Evolutionary conservation across 1,139 yeast genomes (phyloP).

Genomic region (Suhomyces taliae): DNA sequence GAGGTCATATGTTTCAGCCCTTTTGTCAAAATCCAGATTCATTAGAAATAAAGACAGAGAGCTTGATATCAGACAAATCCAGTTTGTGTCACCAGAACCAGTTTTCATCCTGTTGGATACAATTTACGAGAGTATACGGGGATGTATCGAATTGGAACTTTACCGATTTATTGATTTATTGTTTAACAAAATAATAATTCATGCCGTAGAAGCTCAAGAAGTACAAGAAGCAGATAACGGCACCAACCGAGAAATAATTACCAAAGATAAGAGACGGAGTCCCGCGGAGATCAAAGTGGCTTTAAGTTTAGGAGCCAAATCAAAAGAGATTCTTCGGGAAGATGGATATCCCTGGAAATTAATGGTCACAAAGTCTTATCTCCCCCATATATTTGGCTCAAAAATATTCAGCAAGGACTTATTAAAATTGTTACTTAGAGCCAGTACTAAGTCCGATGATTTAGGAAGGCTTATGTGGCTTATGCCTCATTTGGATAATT

Average conservation of each 20-base stretch:
- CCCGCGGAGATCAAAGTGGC: conserved; percentile 15
- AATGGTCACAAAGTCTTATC: conserved; percentile 15
- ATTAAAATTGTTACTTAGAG: conserved; percentile 26
- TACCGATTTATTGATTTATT: conserved; percentile 35
- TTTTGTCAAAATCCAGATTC: conserved; percentile 34
- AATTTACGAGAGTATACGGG: conserved; percentile 30
- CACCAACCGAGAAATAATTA: not conserved
- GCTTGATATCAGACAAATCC: conserved; percentile 13
- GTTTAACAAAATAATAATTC: conserved; percentile 36
- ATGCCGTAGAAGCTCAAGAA: conserved; percentile 20
- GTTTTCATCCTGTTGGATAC: conserved; percentile 15
- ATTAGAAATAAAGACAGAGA: conserved; percentile 14
- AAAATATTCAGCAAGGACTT: conserved; percentile 28
- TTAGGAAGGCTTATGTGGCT: conserved; percentile 43
- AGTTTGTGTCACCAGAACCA: conserved; percentile 16
- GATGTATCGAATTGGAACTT: conserved; percentile 30
- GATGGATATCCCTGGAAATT: conserved; percentile 9
- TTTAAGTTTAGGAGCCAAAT: conserved; percentile 17
- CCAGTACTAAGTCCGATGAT: conserved; percentile 31
- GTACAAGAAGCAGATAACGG: not conserved
- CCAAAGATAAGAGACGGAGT: not conserved
- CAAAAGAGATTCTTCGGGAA: conserved; percentile 3
- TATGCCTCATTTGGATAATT: conserved; percentile 38
- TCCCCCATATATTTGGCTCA: conserved; percentile 14
- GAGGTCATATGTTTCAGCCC: conserved; percentile 19